Percentiles rank a stretch among this genome's conserved stretches.
Conservation (phyloP, 257 asterid species). For the Gentiana macrophylla region DNA sequence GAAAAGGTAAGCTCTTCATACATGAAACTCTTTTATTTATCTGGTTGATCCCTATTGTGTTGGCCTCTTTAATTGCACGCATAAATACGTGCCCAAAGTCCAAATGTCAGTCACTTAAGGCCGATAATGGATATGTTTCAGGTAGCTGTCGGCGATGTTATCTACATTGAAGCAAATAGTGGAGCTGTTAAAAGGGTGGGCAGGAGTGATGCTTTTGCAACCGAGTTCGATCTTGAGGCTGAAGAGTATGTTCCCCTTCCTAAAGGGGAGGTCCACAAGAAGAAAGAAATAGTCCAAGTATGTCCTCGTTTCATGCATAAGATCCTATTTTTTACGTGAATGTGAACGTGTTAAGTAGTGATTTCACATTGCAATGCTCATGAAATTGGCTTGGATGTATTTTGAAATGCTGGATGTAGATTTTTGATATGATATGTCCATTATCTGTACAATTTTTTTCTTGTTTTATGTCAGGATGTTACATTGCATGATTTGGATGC, state of each 20-base stretch:
- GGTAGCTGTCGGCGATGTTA: slow-evolving; percentile 99
- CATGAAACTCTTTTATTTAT: neutral
- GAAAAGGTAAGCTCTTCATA: slow-evolving; percentile 47
- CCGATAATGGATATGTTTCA: slow-evolving; percentile 16
- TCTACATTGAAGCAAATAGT: slow-evolving; percentile 83
- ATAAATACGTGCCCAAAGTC: neutral
- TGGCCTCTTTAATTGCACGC: too few species aligned
- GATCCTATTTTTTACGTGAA: too few species aligned
- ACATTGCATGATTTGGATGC: slow-evolving; percentile 94
- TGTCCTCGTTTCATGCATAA: slow-evolving; percentile 5
- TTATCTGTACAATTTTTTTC: slow-evolving; percentile 3
- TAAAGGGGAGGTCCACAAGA: slow-evolving; percentile 97
- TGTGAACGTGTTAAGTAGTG: too few species aligned
- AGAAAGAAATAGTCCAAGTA: slow-evolving; percentile 97
- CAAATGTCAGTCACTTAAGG: neutral
- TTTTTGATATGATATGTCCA: neutral
- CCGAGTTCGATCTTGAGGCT: slow-evolving; percentile 96
- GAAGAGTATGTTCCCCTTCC: slow-evolving; percentile 98
- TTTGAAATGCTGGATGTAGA: too few species aligned
- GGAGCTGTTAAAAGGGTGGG: slow-evolving; percentile 99
- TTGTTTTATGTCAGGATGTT: slow-evolving; percentile 48
- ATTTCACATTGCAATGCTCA: too few species aligned
- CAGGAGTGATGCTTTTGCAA: slow-evolving; percentile 96
- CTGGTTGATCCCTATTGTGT: neutral
- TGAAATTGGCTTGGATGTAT: too few species aligned